Conservation (phyloP, 75 land plant genomes). For the Adiantum capillusveneris region DNA sequence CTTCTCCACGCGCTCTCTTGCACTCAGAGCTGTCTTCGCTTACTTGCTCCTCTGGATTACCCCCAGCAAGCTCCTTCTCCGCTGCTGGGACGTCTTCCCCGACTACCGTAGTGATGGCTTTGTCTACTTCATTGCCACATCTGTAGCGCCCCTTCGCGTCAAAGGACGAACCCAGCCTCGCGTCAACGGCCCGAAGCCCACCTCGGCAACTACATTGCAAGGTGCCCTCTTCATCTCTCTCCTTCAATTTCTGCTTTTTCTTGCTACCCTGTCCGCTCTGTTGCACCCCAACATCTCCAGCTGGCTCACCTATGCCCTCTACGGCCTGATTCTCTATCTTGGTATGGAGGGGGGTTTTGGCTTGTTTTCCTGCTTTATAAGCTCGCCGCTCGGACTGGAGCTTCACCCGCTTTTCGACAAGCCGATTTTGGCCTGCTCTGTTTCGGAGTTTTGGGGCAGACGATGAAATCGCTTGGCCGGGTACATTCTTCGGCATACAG, state of each 20-base stretch:
- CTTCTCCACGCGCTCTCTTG: constrained; percentile 33
- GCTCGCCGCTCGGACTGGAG: constrained; percentile 27
- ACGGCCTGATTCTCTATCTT: constrained; percentile 31
- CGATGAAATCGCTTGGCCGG: constrained; percentile 72
- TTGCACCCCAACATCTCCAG: background rate
- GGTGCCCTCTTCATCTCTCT: constrained; percentile 12
- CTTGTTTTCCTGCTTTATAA: constrained; percentile 14
- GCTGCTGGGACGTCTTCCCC: constrained; percentile 55
- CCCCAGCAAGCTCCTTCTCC: constrained; percentile 61
- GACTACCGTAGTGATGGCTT: background rate
- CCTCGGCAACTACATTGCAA: constrained; percentile 1
- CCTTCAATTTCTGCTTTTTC: background rate
- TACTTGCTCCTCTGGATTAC: constrained; percentile 60
- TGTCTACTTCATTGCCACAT: background rate
- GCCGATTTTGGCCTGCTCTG: constrained; percentile 58
- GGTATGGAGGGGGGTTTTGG: constrained; percentile 28
- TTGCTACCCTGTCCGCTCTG: background rate
- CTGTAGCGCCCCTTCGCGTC: no score
- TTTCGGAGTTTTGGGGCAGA: constrained; percentile 75
- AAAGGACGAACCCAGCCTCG: no score
- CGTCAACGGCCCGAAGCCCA: no score
- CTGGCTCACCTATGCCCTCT: constrained; percentile 20
- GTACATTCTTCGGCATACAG: constrained; percentile 39
- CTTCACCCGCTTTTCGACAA: constrained; percentile 49
- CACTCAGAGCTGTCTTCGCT: constrained; percentile 24